Percentiles rank a stretch among this genome's conserved stretches.
Evolutionary conservation across 495 filamentous ascomycete genomes (phyloP).

Genomic region (Penicillium verhagenii): DNA sequence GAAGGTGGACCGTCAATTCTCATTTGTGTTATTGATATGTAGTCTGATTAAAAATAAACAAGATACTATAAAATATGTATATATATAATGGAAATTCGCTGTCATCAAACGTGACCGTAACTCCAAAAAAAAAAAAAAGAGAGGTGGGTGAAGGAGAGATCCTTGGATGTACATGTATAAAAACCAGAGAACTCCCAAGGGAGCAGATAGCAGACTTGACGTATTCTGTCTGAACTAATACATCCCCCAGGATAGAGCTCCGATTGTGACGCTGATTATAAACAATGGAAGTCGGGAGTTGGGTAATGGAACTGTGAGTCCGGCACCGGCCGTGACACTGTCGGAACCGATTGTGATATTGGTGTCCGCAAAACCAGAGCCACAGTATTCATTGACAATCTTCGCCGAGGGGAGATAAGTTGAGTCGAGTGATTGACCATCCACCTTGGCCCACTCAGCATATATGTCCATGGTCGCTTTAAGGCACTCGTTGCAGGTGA

Average conservation of each 20-base stretch:
- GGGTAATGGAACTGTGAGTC: constrained; percentile 4
- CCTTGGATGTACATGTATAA: background rate
- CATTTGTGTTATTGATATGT: background rate
- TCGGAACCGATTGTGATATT: constrained; percentile 47
- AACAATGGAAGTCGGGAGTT: constrained; percentile 1
- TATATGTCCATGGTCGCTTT: constrained; percentile 70
- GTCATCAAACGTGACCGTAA: constrained; percentile 22
- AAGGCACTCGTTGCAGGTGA: constrained; percentile 69
- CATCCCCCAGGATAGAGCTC: background rate
- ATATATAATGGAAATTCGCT: constrained; percentile 17
- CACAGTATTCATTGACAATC: constrained; percentile 65
- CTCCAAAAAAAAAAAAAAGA: background rate
- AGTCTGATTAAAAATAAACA: background rate
- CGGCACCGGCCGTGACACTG: constrained; percentile 15
- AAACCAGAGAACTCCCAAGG: background rate
- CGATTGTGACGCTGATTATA: constrained; percentile 1
- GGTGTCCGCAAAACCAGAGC: constrained; percentile 58
- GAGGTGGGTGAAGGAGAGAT: constrained; percentile 4
- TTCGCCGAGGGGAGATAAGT: constrained; percentile 64
- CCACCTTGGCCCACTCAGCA: constrained; percentile 56
- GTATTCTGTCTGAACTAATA: constrained; percentile 2
- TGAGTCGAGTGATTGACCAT: constrained; percentile 53
- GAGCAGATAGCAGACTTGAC: background rate
- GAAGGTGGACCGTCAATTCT: background rate
- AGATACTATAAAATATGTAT: too few species aligned